Base-by-base conservation (phyloP, 1,139 yeast genomes). In the Starmera stellimalicola region DNA sequence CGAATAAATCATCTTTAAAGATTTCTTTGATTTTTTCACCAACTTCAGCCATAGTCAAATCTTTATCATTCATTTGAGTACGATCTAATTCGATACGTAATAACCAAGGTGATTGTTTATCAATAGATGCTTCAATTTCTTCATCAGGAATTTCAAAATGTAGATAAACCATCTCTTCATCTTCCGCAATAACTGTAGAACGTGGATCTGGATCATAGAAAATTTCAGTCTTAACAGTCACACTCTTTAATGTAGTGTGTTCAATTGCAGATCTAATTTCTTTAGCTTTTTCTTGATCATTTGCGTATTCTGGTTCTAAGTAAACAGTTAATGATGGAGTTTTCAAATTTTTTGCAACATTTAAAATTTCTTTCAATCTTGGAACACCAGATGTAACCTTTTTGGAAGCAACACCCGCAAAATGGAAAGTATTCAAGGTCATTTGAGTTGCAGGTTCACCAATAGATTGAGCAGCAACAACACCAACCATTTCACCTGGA, bases 401-500 rank as follows among this genome's bases (percentile, higher is more conserved):
- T 78, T 91, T 93, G 9, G 97, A 88, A 27, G 97, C 91, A 42
- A 93, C 98, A 82, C 99, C 99, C 20, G 99, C 99, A 70, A 88
- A 93, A 70, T 93, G 99, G 95, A 93, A 93, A 49, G 99, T 91
- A 58, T 91, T 91, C 63, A 91, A 73, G 0, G 99, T 91, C 99
- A 91, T 91, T 63, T 91, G 99, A 18, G 99, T 91, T 18, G 98
- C 98, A 33, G 99, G 99, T 60, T 91, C 99, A 68, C 99, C 99
- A 65, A 91, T 91, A 31, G 96, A 87, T 66, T 91, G 99, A 2
- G 99, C 98, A 36, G 98, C 99, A 54, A 91, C 75, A 36, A 91
- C 96, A 68, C 99, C 99, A 39, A 93, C 98, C 98, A 91, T 91
- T 60, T 91, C 98, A 69, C 99, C 99, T 9, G 99, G 96, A 47